Conservation (phyloP, 192 early-diverging fungal genomes). For the Podila epicladia region DNA sequence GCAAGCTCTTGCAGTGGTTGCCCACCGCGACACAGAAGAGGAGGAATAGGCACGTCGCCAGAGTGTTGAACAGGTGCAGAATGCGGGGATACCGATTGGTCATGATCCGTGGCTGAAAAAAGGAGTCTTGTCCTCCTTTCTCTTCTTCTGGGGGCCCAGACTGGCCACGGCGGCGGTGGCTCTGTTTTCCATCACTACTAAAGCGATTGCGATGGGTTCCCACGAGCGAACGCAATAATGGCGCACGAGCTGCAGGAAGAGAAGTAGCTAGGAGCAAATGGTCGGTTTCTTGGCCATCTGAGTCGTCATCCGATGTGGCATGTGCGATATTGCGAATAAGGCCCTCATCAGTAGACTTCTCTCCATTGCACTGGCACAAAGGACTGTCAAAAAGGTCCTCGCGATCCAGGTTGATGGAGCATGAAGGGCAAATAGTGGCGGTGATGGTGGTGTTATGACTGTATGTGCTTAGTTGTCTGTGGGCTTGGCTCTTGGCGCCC, state of each 20-base stretch:
- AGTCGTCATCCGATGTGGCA: not conserved
- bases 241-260: not conserved
- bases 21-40: slow-evolving; percentile 16
- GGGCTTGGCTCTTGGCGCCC: not conserved
- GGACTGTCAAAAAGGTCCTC: no score
- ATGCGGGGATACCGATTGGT: not conserved
- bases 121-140: not conserved
- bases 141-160: no score
- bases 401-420: no score
- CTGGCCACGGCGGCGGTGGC: no score
- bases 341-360: not conserved
- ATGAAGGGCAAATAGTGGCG: no score
- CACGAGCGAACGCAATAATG: no score
- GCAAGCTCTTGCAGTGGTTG: not conserved
- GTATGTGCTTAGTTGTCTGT: no score
- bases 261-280: not conserved
- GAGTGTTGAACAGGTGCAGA: not conserved
- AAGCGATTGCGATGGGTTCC: no score
- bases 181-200: no score
- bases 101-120: not conserved
- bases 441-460: no score
- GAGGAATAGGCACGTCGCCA: not conserved
- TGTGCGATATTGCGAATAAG: not conserved
- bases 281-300: not conserved
- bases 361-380: no score